These are phyloP conservation scores for Astrephomene gubernaculifera DNA, from an alignment of 139 green algal species.

Conservation along the genomic window DNA sequence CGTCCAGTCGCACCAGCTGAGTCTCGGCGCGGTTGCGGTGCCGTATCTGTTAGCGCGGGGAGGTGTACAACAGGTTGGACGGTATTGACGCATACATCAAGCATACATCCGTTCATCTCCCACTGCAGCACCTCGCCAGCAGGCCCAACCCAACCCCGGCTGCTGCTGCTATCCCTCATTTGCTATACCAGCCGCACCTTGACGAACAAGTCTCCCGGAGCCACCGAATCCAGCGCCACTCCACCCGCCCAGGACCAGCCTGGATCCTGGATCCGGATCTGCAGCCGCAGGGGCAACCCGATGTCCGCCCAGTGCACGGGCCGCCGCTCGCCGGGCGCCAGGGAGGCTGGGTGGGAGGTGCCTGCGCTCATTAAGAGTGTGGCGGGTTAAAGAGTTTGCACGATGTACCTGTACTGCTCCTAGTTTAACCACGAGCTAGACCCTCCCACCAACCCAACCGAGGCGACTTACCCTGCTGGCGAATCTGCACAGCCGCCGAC, in stretches of 20 bases:
- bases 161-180: conserved; percentile 2
- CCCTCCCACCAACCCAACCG: not conserved
- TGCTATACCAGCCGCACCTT: conserved; percentile 62
- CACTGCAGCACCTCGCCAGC: no score
- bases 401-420: not conserved
- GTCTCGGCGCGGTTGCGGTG: conserved; percentile 73
- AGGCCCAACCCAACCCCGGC: no score
- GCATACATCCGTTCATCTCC: not conserved
- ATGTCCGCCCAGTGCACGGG: conserved; percentile 78
- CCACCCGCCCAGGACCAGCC: conserved; percentile 88
- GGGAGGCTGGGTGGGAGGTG: not conserved
- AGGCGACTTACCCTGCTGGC: conserved; percentile 59
- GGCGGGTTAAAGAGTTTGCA: not conserved
- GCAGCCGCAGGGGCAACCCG: conserved; percentile 65
- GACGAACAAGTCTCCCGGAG: conserved; percentile 77
- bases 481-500: conserved; percentile 70
- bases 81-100: not conserved
- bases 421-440: not conserved
- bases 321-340: conserved; percentile 54
- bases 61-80: not conserved
- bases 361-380: not conserved
- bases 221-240: conserved; percentile 65
- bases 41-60: conserved; percentile 33
- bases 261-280: conserved; percentile 77
- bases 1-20: conserved; percentile 77